These are phyloP conservation scores for Euphrasia arctica DNA, from an alignment of 305 asterid species.

Conservation along the genomic window DNA sequence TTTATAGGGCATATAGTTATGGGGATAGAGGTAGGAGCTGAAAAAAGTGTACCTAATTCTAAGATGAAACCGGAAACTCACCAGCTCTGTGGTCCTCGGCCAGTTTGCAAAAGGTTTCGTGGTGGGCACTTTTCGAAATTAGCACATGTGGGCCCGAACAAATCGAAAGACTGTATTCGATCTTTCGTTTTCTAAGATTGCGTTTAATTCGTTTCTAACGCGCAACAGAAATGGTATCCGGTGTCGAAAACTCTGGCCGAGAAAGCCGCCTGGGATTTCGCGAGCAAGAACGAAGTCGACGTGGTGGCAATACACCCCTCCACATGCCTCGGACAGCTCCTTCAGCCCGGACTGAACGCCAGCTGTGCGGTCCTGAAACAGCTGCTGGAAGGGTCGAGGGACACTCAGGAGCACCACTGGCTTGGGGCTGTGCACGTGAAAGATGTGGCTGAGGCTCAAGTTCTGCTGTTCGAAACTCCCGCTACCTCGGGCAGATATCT, in stretches of 20 bases:
- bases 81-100: constrained; percentile 22
- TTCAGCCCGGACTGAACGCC: constrained; percentile 76
- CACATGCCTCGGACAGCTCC: constrained; percentile 69
- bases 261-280: constrained; percentile 85
- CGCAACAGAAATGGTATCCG: constrained; percentile 80
- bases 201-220: too few species aligned
- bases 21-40: background rate
- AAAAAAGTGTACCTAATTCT: constrained; percentile 21
- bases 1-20: constrained; percentile 5
- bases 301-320: constrained; percentile 76
- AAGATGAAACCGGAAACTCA: constrained; percentile 13
- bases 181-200: too few species aligned
- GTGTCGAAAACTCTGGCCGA: constrained; percentile 84
- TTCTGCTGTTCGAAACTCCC: constrained; percentile 60
- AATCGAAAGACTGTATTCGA: too few species aligned
- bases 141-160: too few species aligned
- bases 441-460: constrained; percentile 80
- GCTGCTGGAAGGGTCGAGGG: constrained; percentile 70
- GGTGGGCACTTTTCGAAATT: too few species aligned
- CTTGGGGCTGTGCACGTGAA: constrained; percentile 88
- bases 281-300: constrained; percentile 52
- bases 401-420: constrained; percentile 85
- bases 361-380: constrained; percentile 86
- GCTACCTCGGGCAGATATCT: constrained; percentile 75
- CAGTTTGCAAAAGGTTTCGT: too few species aligned